Conservation (phyloP, 1,284 basidiomycete species). For the Fistulinella staudtii region DNA sequence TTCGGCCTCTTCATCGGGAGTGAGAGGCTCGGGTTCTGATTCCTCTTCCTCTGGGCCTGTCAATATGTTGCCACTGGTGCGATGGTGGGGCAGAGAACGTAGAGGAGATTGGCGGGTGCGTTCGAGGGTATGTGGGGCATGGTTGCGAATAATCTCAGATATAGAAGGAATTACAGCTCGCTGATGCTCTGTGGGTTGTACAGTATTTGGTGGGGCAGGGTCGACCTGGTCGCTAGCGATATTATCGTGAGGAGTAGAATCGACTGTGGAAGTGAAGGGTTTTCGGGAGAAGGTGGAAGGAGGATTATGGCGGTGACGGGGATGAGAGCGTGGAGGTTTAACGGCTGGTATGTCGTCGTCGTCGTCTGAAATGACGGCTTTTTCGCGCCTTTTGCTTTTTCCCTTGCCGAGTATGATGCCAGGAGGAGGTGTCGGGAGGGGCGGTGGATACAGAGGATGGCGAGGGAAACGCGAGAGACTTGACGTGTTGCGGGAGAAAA, state of each 20-base stretch:
- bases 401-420: slow-evolving; percentile 69
- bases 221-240: slow-evolving; percentile 14
- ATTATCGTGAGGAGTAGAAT: slow-evolving; percentile 21
- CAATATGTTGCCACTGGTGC: slow-evolving; percentile 43
- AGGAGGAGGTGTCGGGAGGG: slow-evolving; percentile 74
- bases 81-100: slow-evolving; percentile 46
- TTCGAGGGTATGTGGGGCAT: slow-evolving; percentile 57
- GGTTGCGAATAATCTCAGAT: slow-evolving; percentile 75
- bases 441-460: slow-evolving; percentile 74
- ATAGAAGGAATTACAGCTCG: slow-evolving; percentile 65
- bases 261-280: slow-evolving; percentile 38
- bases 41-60: slow-evolving; percentile 45
- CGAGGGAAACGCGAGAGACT: slow-evolving; percentile 51
- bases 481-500: slow-evolving; percentile 41
- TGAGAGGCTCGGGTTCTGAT: slow-evolving; percentile 44
- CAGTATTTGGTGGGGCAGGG: slow-evolving; percentile 10
- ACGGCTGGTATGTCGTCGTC: slow-evolving; percentile 39
- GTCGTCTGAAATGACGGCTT: slow-evolving; percentile 38
- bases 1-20: slow-evolving; percentile 56
- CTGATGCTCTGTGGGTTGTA: slow-evolving; percentile 25
- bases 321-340: slow-evolving; percentile 33
- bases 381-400: slow-evolving; percentile 43
- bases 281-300: slow-evolving; percentile 36
- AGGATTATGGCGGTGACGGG: slow-evolving; percentile 38
- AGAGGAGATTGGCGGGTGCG: slow-evolving; percentile 40